Evolutionary conservation across 148 eudicot species (phyloP).

Genomic region (Fallopia convolvulus): DNA sequence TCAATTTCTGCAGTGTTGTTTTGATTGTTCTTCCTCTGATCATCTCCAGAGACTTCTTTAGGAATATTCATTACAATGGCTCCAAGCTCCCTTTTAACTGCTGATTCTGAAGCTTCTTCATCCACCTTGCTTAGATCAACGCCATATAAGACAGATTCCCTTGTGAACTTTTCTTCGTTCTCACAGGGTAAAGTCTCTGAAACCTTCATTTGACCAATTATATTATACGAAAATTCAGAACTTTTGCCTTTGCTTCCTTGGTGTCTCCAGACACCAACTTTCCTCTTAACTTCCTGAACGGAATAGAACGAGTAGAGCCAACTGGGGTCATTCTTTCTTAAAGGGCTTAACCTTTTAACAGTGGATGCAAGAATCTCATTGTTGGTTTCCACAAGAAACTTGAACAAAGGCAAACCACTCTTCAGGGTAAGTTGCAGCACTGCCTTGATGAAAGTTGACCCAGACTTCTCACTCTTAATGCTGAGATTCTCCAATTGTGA

Average conservation of each 20-base stretch:
- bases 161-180: slow-evolving; percentile 16
- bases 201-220: slow-evolving; percentile 78
- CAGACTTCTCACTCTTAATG: slow-evolving; percentile 18
- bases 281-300: slow-evolving; percentile 50
- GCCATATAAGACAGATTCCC: slow-evolving; percentile 52
- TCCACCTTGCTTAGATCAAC: slow-evolving; percentile 31
- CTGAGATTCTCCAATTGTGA: slow-evolving; percentile 15
- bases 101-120: slow-evolving; percentile 24
- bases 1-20: slow-evolving; percentile 14
- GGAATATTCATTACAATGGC: slow-evolving; percentile 47
- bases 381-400: slow-evolving; percentile 54
- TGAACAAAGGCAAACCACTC: slow-evolving; percentile 68
- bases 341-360: slow-evolving; percentile 35
- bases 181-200: slow-evolving; percentile 27
- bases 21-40: slow-evolving; percentile 13
- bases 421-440: slow-evolving; percentile 56
- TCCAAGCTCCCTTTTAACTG: slow-evolving; percentile 49
- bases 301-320: slow-evolving; percentile 69
- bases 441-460: slow-evolving; percentile 37
- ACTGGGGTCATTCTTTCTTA: slow-evolving; percentile 41
- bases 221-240: slow-evolving; percentile 40
- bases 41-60: slow-evolving; percentile 13
- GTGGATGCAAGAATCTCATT: slow-evolving; percentile 64
- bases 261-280: slow-evolving; percentile 55
- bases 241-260: slow-evolving; percentile 47